A percentile compares a stretch with the other conserved stretches of the same genome.
Evolutionary conservation across 306 rosid genomes (phyloP).

Genomic region (Vigna hirtella): DNA sequence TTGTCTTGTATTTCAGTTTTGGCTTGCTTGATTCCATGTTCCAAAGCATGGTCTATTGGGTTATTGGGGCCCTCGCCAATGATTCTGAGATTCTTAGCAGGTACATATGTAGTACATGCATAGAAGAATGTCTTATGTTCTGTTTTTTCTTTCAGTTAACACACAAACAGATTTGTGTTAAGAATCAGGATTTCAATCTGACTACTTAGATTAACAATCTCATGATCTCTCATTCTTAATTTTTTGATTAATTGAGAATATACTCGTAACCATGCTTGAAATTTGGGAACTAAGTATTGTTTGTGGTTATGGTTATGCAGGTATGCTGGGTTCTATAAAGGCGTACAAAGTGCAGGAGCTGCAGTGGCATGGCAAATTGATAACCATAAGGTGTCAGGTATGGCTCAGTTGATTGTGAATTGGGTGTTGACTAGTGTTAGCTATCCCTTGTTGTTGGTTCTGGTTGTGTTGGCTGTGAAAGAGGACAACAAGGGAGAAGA

Average conservation of each 20-base stretch:
- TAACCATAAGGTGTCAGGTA: slow-evolving; percentile 54
- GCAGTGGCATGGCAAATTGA: slow-evolving; percentile 98
- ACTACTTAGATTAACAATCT: not conserved
- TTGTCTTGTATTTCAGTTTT: slow-evolving; percentile 74
- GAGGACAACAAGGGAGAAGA: slow-evolving; percentile 52
- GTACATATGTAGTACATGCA: slow-evolving; percentile 44
- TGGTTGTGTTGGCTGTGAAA: slow-evolving; percentile 75
- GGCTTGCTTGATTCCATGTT: slow-evolving; percentile 96
- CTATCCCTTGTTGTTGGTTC: slow-evolving; percentile 67
- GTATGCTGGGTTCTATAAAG: slow-evolving; percentile 88
- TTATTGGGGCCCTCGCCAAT: slow-evolving; percentile 85
- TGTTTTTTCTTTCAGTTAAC: not conserved
- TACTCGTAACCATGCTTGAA: not conserved
- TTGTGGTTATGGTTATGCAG: slow-evolving; percentile 45
- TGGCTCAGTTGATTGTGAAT: slow-evolving; percentile 69
- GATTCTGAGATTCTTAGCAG: slow-evolving; percentile 93
- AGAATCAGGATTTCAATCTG: not conserved
- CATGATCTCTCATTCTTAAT: not conserved
- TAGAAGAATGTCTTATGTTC: not conserved
- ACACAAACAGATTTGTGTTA: not conserved
- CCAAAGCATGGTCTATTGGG: slow-evolving; percentile 87
- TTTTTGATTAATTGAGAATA: not conserved
- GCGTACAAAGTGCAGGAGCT: slow-evolving; percentile 96
- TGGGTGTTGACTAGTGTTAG: slow-evolving; percentile 71
- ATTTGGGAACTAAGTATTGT: not conserved